These are phyloP conservation scores for Rhizophlyctis rosea DNA, from an alignment of 192 early-diverging fungal species.

Conservation along the genomic window DNA sequence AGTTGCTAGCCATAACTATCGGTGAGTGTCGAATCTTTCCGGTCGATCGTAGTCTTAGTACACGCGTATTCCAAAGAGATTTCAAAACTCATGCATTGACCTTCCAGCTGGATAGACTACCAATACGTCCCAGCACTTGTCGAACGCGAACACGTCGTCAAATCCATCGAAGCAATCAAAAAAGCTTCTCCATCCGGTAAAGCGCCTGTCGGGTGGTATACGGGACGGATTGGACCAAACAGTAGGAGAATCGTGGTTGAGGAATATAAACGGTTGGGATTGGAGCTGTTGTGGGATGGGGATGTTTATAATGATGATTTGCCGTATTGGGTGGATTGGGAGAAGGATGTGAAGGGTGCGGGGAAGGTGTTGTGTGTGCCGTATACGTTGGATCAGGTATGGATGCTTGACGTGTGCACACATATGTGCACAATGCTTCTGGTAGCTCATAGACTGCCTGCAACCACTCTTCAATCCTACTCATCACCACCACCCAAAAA, in stretches of 20 bases:
- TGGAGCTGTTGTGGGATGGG: constrained; percentile 49
- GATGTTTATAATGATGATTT: constrained; percentile 59
- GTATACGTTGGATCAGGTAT: constrained; percentile 41
- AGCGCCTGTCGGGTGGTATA: constrained; percentile 52
- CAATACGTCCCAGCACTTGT: constrained; percentile 11
- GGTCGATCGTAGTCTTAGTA: too few relatives aligned
- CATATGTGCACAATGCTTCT: not conserved
- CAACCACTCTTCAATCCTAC: not conserved
- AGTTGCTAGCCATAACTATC: constrained; percentile 49
- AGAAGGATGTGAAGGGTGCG: constrained; percentile 14
- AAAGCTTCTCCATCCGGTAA: constrained; percentile 36
- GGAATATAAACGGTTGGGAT: constrained; percentile 37
- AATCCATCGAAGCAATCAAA: constrained; percentile 34
- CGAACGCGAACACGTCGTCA: constrained; percentile 35
- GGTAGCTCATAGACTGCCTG: not conserved
- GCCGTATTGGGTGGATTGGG: constrained; percentile 46
- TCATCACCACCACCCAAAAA: constrained; percentile 20
- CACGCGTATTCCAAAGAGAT: too few relatives aligned
- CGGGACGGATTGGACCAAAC: constrained; percentile 41
- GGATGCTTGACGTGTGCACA: not conserved
- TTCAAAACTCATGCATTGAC: too few relatives aligned
- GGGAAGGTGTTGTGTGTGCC: constrained; percentile 43
- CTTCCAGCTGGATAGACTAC: constrained; percentile 42
- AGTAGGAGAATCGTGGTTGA: constrained; percentile 31
- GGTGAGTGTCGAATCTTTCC: constrained; percentile 35